Percentiles rank a stretch among this genome's conserved stretches.
phyloP scores from a whole-genome alignment of 129 eudicot genomes.

The Escallonia rubra region DNA sequence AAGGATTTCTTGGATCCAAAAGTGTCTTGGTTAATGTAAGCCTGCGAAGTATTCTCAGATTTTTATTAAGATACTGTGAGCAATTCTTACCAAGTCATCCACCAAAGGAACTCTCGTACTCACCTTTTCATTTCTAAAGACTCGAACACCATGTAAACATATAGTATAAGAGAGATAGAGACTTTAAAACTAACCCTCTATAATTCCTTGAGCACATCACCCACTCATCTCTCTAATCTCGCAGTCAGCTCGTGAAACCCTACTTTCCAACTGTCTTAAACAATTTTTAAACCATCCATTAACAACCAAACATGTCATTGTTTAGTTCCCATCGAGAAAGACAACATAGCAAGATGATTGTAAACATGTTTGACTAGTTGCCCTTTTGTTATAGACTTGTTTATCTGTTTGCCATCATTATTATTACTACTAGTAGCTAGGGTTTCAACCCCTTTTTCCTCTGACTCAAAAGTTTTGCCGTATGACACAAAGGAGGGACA shows the following conservation, averaged over 20 bases:
- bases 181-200: too few relatives aligned
- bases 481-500: constrained; percentile 7
- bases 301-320: not conserved
- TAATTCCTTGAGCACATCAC: constrained; percentile 8
- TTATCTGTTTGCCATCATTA: too few relatives aligned
- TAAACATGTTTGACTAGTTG: constrained; percentile 1
- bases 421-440: constrained; percentile 2
- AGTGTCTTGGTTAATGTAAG: too few relatives aligned
- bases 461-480: not conserved
- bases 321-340: constrained; percentile 6
- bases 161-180: not conserved
- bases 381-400: not conserved
- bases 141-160: not conserved
- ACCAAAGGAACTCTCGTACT: too few relatives aligned
- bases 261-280: constrained; percentile 19
- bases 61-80: too few relatives aligned
- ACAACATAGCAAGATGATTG: constrained; percentile 1
- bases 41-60: too few relatives aligned
- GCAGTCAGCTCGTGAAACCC: constrained; percentile 21
- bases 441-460: not conserved
- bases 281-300: constrained; percentile 1
- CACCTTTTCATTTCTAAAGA: too few relatives aligned
- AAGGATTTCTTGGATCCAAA: too few relatives aligned
- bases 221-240: not conserved
- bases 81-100: too few relatives aligned